These are phyloP conservation scores for Xerocomus amazonicus DNA, from an alignment of 1,284 basidiomycete genomes.

Conservation along the genomic window DNA sequence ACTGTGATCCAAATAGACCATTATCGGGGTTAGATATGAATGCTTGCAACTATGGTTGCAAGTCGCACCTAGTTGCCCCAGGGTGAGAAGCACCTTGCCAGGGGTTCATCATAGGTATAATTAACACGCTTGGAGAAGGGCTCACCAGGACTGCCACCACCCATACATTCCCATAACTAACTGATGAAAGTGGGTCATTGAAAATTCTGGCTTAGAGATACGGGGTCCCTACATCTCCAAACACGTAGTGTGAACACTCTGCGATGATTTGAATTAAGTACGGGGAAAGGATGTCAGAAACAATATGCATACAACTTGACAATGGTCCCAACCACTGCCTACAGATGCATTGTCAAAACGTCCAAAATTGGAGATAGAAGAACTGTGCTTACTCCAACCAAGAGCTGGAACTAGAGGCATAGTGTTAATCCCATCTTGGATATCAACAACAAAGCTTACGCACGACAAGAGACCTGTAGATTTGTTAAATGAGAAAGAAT, in stretches of 20 bases:
- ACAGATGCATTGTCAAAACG: slow-evolving; percentile 6
- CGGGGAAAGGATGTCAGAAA: neutral
- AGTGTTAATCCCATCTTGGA: neutral
- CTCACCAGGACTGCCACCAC: slow-evolving; percentile 57
- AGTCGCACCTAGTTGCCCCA: slow-evolving; percentile 47
- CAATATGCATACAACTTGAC: slow-evolving; percentile 53
- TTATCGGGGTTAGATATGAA: slow-evolving; percentile 3
- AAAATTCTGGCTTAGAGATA: neutral
- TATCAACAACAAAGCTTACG: slow-evolving; percentile 4
- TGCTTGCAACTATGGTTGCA: neutral
- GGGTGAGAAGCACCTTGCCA: slow-evolving; percentile 42
- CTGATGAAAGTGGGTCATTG: slow-evolving; percentile 33
- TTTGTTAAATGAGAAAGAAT: slow-evolving; percentile 6
- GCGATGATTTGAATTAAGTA: neutral
- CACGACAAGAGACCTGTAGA: slow-evolving; percentile 24
- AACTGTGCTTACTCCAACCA: slow-evolving; percentile 48
- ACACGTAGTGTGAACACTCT: slow-evolving; percentile 65
- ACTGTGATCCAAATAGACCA: slow-evolving; percentile 4
- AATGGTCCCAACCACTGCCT: slow-evolving; percentile 57
- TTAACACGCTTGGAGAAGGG: slow-evolving; percentile 1
- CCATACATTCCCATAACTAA: slow-evolving; percentile 55
- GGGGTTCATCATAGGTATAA: slow-evolving; percentile 1
- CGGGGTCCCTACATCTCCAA: slow-evolving; percentile 56
- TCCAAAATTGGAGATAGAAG: neutral
- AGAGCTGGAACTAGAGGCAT: slow-evolving; percentile 48